Percentiles rank a stretch among this genome's conserved stretches.
These are phyloP conservation scores for Flaveria floridana DNA, from an alignment of 140 eudicot genomes.

Conservation along the genomic window DNA sequence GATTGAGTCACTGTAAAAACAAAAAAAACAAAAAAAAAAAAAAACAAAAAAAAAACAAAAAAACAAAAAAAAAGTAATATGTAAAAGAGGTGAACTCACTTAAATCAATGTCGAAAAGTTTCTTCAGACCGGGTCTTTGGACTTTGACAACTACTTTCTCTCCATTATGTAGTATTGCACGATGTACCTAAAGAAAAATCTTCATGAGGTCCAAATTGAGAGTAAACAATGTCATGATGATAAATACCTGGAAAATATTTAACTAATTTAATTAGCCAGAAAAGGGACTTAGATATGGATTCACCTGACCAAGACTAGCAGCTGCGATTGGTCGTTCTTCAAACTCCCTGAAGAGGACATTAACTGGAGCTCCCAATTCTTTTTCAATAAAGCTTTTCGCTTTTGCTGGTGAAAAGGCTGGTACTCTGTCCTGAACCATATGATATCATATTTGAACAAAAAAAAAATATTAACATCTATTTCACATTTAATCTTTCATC, in stretches of 20 bases:
- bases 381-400: constrained; percentile 67
- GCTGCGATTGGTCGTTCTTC: constrained; percentile 97
- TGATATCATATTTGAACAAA: constrained; percentile 12
- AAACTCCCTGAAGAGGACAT: constrained; percentile 72
- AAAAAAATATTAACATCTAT: constrained; percentile 10
- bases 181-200: constrained; percentile 71
- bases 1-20: constrained; percentile 17
- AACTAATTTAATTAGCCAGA: background rate
- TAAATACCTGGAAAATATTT: background rate
- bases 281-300: background rate
- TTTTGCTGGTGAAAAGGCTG: constrained; percentile 83
- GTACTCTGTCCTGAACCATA: constrained; percentile 83
- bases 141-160: constrained; percentile 95
- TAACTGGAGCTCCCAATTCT: constrained; percentile 90
- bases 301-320: constrained; percentile 99
- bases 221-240: background rate
- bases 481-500: constrained; percentile 16
- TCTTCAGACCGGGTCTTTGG: constrained; percentile 95
- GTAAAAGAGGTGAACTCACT: constrained; percentile 45
- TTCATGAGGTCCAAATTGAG: constrained; percentile 26
- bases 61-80: background rate
- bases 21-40: background rate
- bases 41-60: background rate
- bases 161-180: constrained; percentile 89
- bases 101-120: constrained; percentile 94